Percentiles rank a stretch among this genome's conserved stretches.
These are phyloP conservation scores for Pseudomonodictys pantanalensis DNA, from an alignment of 495 filamentous ascomycete genomes.

Conservation along the genomic window DNA sequence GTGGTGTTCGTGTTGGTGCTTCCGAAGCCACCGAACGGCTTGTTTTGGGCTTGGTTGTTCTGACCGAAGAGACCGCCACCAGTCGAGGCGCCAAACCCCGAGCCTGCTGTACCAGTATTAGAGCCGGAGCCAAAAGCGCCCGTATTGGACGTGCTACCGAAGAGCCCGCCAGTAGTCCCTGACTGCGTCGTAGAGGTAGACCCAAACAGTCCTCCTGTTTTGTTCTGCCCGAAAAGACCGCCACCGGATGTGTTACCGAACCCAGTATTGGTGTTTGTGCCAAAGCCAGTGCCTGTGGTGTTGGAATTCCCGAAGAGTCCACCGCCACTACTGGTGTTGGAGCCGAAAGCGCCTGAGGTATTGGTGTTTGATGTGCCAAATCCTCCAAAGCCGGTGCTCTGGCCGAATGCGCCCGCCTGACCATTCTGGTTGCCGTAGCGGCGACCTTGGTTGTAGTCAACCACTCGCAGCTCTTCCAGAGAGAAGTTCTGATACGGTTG, in stretches of 20 bases:
- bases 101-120: too few relatives aligned
- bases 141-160: conserved; percentile 22
- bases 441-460: conserved; percentile 85
- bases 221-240: conserved; percentile 51
- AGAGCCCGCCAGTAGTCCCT: conserved; percentile 17
- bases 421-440: conserved; percentile 76
- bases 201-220: conserved; percentile 50
- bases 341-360: conserved; percentile 47
- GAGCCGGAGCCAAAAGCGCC: conserved; percentile 3
- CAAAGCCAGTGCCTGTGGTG: conserved; percentile 40
- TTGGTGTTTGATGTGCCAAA: conserved; percentile 48
- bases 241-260: conserved; percentile 36
- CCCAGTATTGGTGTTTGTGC: neutral
- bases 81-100: conserved; percentile 43
- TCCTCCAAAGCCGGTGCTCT: conserved; percentile 58
- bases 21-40: conserved; percentile 31
- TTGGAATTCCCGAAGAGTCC: conserved; percentile 40
- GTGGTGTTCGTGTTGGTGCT: conserved; percentile 2
- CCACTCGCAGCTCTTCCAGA: conserved; percentile 82
- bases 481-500: conserved; percentile 84
- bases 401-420: conserved; percentile 79
- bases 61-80: conserved; percentile 57
- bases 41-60: conserved; percentile 24
- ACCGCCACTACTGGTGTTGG: conserved; percentile 43
- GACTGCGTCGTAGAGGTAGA: conserved; percentile 39